Conservation (phyloP, 2,329 filamentous ascomycete genomes). For the Ascocoryne sarcoides region DNA sequence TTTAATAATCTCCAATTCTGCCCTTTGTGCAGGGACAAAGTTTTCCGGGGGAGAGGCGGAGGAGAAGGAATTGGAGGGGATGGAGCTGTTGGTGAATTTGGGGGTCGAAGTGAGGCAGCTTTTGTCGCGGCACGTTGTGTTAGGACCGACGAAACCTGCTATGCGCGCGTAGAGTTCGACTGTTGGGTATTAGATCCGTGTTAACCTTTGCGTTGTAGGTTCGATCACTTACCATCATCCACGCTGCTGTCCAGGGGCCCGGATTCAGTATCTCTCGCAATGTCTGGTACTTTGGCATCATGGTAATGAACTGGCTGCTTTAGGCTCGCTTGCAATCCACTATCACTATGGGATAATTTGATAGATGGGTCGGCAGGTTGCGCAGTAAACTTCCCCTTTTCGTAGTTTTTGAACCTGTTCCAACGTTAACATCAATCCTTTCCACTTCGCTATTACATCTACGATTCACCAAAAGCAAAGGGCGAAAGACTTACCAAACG, state of each 20-base stretch:
- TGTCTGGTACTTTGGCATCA: no score
- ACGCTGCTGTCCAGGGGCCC: no score
- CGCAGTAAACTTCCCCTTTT: constrained; percentile 23
- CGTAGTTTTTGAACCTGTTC: constrained; percentile 40
- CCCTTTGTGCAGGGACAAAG: constrained; percentile 7
- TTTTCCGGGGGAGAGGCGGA: no score
- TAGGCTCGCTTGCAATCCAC: neutral
- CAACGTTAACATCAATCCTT: no score
- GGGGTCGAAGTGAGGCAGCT: no score
- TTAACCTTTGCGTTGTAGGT: no score
- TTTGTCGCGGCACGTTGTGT: neutral
- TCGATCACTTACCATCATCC: no score
- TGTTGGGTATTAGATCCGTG: neutral
- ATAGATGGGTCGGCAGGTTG: constrained; percentile 6
- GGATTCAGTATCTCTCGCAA: no score
- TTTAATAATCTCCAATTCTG: constrained; percentile 34
- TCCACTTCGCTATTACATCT: neutral
- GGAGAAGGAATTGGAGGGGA: no score
- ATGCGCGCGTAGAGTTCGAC: neutral
- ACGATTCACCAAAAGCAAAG: no score
- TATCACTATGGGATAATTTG: neutral
- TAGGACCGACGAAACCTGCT: neutral
- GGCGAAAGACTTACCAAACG: constrained; percentile 36
- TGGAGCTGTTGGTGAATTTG: no score
- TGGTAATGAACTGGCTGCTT: no score